Evolutionary conservation across 257 asterid species (phyloP).

Genomic region (Solanum virginianum): DNA sequence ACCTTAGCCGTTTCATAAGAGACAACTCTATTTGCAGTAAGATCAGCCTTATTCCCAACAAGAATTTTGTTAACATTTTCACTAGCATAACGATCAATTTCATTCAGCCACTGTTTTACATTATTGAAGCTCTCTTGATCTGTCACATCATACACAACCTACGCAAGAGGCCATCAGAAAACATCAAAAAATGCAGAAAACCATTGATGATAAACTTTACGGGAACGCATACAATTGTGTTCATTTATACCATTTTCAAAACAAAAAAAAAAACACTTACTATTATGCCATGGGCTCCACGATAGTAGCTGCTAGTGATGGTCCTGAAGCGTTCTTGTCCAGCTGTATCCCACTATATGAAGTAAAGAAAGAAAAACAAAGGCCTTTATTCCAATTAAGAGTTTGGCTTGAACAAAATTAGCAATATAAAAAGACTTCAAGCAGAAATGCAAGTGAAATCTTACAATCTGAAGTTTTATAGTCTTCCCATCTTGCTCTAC

Average conservation of each 20-base stretch:
- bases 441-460: neutral
- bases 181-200: neutral
- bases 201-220: neutral
- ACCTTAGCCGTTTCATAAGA: neutral
- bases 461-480: neutral
- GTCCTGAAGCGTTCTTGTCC: slow-evolving; percentile 2
- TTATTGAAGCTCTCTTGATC: slow-evolving; percentile 1
- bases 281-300: slow-evolving; percentile 1
- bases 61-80: neutral
- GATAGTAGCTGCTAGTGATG: neutral
- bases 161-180: neutral
- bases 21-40: neutral
- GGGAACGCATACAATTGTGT: neutral
- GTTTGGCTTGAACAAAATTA: neutral
- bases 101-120: neutral
- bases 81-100: slow-evolving; percentile 1
- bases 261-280: neutral
- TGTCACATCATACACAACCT: slow-evolving; percentile 1
- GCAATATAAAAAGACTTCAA: neutral
- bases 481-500: slow-evolving; percentile 59
- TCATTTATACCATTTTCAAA: neutral
- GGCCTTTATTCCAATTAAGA: neutral
- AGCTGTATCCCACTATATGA: slow-evolving; percentile 1
- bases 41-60: neutral
- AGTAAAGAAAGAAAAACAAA: neutral